phyloP scores from a whole-genome alignment of 1,284 basidiomycete genomes.

The Earliella scabrosa region DNA sequence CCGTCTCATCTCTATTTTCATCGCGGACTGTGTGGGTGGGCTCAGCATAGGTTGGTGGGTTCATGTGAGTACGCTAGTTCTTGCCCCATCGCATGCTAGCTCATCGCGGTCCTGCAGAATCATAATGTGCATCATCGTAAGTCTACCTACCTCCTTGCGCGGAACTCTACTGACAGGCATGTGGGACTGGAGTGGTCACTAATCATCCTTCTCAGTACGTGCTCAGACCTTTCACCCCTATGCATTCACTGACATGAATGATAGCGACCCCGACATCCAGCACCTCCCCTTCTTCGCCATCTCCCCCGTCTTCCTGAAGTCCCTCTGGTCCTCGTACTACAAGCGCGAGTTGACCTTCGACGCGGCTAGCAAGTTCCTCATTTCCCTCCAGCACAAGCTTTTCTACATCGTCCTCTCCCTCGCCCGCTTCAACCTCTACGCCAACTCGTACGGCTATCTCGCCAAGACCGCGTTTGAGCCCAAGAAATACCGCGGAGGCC shows the following conservation, averaged over 20 bases:
- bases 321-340: constrained; percentile 95
- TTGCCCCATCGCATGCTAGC: constrained; percentile 2
- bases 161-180: constrained; percentile 9
- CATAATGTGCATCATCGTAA: constrained; percentile 95
- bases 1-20: constrained; percentile 79
- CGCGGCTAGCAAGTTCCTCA: constrained; percentile 64
- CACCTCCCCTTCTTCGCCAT: constrained; percentile 98
- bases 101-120: constrained; percentile 57
- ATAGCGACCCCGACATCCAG: constrained; percentile 93
- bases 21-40: constrained; percentile 90
- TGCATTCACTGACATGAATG: constrained; percentile 25
- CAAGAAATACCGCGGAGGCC: constrained; percentile 59
- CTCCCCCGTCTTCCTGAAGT: constrained; percentile 83
- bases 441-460: constrained; percentile 84
- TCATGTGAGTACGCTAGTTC: constrained; percentile 62
- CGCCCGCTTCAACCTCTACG: constrained; percentile 96
- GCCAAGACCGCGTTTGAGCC: constrained; percentile 65
- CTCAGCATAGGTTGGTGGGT: constrained; percentile 99
- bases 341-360: constrained; percentile 88
- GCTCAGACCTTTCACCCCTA: neutral
- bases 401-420: constrained; percentile 94
- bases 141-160: constrained; percentile 33
- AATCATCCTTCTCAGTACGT: constrained; percentile 95
- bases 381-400: constrained; percentile 87
- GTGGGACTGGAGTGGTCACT: constrained; percentile 73